Percentiles rank a stretch among this genome's conserved stretches.
phyloP scores from a whole-genome alignment of 768 basidiomycete genomes.

The Pleurotus eryngii region DNA sequence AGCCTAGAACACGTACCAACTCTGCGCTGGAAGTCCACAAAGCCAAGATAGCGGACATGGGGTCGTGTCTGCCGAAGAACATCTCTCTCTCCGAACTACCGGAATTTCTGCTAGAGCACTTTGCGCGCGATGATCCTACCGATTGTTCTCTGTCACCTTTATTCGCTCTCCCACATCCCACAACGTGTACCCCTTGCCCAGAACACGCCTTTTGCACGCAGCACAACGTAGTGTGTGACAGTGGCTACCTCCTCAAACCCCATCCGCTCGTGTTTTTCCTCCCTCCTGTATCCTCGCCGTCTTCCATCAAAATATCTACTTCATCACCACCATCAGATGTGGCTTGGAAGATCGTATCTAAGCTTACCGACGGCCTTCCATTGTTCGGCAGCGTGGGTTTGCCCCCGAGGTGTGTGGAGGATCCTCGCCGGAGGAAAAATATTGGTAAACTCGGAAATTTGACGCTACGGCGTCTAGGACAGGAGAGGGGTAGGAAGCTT shows the following conservation, averaged over 20 bases:
- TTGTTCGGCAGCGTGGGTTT: slow-evolving; percentile 75
- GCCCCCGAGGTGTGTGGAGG: slow-evolving; percentile 73
- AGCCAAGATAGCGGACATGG: slow-evolving; percentile 40
- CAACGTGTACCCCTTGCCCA: slow-evolving; percentile 70
- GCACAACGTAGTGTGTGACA: slow-evolving; percentile 59
- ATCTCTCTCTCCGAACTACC: slow-evolving; percentile 39
- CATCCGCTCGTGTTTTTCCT: slow-evolving; percentile 55
- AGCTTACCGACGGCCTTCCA: slow-evolving; percentile 64
- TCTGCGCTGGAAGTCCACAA: slow-evolving; percentile 46
- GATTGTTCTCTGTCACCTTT: slow-evolving; percentile 55
- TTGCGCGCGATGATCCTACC: slow-evolving; percentile 26
- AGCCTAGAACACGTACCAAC: slow-evolving; percentile 61
- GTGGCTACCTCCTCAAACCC: slow-evolving; percentile 62
- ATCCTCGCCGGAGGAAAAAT: slow-evolving; percentile 68
- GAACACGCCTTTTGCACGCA: slow-evolving; percentile 62
- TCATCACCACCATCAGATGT: slow-evolving; percentile 36
- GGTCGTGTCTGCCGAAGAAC: slow-evolving; percentile 57
- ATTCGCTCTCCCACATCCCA: slow-evolving; percentile 54
- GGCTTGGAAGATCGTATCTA: slow-evolving; percentile 45
- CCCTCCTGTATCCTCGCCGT: slow-evolving; percentile 32
- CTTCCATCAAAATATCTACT: slow-evolving; percentile 29
- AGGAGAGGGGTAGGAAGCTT: slow-evolving; percentile 60
- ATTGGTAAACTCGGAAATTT: slow-evolving; percentile 75
- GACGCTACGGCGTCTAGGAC: slow-evolving; percentile 60
- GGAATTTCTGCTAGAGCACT: slow-evolving; percentile 11